Evolutionary conservation across 352 stramenopile species (phyloP), one percentile per base, ranked within the genome.

Genomic region (Phytophthora niederhauseri): DNA sequence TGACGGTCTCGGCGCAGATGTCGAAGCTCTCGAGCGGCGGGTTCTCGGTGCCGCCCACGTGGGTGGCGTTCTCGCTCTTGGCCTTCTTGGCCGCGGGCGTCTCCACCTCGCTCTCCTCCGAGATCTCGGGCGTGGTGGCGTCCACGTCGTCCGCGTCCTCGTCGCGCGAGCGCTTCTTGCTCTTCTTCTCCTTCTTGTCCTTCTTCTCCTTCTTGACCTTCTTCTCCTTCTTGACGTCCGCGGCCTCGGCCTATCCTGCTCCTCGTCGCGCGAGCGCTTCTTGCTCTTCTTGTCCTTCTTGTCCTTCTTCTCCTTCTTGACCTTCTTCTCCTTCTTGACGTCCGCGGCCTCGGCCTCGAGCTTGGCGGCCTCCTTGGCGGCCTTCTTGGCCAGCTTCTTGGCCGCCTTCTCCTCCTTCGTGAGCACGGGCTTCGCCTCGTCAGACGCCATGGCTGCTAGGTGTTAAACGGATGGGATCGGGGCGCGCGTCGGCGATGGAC

Each of bases 231-330:
- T 87, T 74, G 8, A 50, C 80, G 22, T 65, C 60, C 24, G 74
- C 56, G 28, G 34, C 36, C 14, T 22, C 49, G 5, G 28, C 31
- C 61, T 76, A n/a, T n/a, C n/a, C n/a, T n/a, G n/a, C n/a, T 84
- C 61, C 0, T 71, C 59, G 5, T 91, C 79, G 14, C 81, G 85
- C 28, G 62, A 73, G 49, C 84, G 84, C 68, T 93, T 93, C 72
- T 94, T 93, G 54, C 68, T 73, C 73, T 90, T 91, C 64, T 92
- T 91, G n/a, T 84, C 65, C 61, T 89, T 85, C 61, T 91, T 92
- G 9, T 86, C 67, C 53, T 84, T 83, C 28, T 31, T 31, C 6
- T 31, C 28, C 28, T 31, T 31, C 34, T 41, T 41, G 9, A 6
- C 11, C 64, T 88, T 81, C 72, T 89, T 87, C 20, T 77, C 59